Base-by-base conservation (phyloP, 331 rosid species). In the Pyrus hybrid region DNA sequence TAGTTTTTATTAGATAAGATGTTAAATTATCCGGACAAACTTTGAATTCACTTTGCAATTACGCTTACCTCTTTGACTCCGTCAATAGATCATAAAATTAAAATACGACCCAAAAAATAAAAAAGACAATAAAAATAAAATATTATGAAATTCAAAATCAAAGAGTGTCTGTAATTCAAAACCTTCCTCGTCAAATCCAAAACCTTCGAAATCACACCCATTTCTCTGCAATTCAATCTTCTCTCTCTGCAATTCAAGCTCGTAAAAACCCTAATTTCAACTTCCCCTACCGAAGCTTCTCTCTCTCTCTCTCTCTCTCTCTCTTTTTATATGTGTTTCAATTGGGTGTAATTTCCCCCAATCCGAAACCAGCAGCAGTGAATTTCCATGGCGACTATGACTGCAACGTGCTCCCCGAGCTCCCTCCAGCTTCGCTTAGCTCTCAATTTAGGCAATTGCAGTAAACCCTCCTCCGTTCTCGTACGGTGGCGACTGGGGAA, bases 401-500 rank as follows among this genome's bases (percentile, higher is more conserved):
- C 79, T 23, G 80, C 90, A 16, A 82, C 96, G 12, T 90, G 87
- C 73, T 86, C 89, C 3, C 97, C 97, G 66, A 89, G 85, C 84
- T 92, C 99, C 33, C 99, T 86, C 16, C 97, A 92, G 91, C 96
- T 94, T 9, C 90, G 96, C 61, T 80, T 86, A 53, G 97, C 96
- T 73, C 70, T 90, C 29, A 88, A 78, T 76, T 77, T 67, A 28
- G 60, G 83, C 37, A 82, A 76, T 73, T 79, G 63, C 70, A 63
- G 78, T 56, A 85, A 74, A 81, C 77, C 81, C 62, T 87, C 96
- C 9, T 25, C 78, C 10, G 7, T 63, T 71, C 57, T 77, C 28
- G 80, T 76, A 14, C 88, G 86, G 66, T 63, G 75, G 13, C 84
- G 87, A 22, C 6, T 74, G 30, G 49, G 81, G 74, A 82, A 82